Conservation (phyloP, 495 filamentous ascomycete genomes). For the Neurospora terricola region DNA sequence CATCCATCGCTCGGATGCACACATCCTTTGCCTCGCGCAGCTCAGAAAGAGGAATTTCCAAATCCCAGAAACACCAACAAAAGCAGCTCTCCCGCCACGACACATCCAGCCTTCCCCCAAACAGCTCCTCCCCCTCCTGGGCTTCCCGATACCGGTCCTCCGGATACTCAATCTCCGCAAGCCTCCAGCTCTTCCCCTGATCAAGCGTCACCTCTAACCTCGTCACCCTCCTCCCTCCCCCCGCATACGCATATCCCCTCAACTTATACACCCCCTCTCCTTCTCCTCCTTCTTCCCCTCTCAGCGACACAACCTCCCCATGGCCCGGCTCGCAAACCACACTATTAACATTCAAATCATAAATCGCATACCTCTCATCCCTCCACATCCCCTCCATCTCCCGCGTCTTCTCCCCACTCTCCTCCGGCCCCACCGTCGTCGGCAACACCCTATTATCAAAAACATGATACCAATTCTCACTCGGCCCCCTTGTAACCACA, state of each 20-base stretch:
- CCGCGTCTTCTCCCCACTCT: slow-evolving; percentile 60
- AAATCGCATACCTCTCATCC: slow-evolving; percentile 91
- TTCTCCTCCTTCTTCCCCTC: slow-evolving; percentile 17
- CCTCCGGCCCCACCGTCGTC: slow-evolving; percentile 78
- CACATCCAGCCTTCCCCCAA: slow-evolving; percentile 74
- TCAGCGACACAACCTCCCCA: slow-evolving; percentile 56
- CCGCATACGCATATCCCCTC: slow-evolving; percentile 82
- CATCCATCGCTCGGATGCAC: slow-evolving; percentile 84
- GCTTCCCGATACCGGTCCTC: slow-evolving; percentile 78
- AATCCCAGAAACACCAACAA: slow-evolving; percentile 92
- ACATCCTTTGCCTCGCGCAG: slow-evolving; percentile 60
- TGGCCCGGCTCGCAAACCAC: slow-evolving; percentile 76
- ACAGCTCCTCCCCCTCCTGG: slow-evolving; percentile 52
- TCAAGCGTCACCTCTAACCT: slow-evolving; percentile 81
- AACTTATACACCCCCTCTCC: slow-evolving; percentile 49
- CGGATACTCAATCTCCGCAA: slow-evolving; percentile 74
- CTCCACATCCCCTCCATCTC: slow-evolving; percentile 71
- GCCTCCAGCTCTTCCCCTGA: slow-evolving; percentile 69
- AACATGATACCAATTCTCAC: slow-evolving; percentile 95
- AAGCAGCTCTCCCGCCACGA: slow-evolving; percentile 72
- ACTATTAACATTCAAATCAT: slow-evolving; percentile 85
- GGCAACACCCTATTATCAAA: slow-evolving; percentile 91
- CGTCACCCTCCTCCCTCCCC: slow-evolving; percentile 77
- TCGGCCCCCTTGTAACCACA: slow-evolving; percentile 67
- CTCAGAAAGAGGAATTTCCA: slow-evolving; percentile 56